Conservation (phyloP, 495 filamentous ascomycete species). For the Trichoderma virens region DNA sequence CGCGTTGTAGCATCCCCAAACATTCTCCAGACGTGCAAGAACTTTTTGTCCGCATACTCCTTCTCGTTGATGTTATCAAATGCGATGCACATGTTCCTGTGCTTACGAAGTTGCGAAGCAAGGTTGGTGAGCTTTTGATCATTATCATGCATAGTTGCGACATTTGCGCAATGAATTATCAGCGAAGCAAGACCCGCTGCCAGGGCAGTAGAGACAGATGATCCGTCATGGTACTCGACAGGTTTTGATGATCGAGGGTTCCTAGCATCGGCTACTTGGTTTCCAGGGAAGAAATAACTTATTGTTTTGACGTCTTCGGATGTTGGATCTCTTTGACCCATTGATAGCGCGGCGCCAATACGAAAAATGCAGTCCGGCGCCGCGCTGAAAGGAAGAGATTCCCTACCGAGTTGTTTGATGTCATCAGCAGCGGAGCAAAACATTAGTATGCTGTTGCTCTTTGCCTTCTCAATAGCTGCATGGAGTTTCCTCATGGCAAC, state of each 20-base stretch:
- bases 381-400: slow-evolving; percentile 3
- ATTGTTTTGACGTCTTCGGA: neutral
- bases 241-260: neutral
- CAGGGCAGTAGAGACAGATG: neutral
- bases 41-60: neutral
- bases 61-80: neutral
- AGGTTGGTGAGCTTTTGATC: neutral
- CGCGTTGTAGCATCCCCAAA: neutral
- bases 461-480: slow-evolving; percentile 7
- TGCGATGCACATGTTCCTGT: neutral
- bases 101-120: neutral
- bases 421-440: slow-evolving; percentile 15
- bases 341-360: slow-evolving; percentile 12
- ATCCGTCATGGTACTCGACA: neutral
- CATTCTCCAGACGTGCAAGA: neutral
- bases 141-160: neutral
- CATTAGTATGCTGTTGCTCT: slow-evolving; percentile 1
- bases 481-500: neutral
- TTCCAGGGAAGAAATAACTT: neutral
- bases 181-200: neutral
- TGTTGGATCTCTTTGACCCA: neutral
- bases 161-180: neutral
- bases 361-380: slow-evolving; percentile 4
- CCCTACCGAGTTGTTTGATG: neutral
- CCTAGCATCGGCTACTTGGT: neutral